phyloP scores from a whole-genome alignment of 2,329 filamentous ascomycete genomes.

The Penicillium glabrum region DNA sequence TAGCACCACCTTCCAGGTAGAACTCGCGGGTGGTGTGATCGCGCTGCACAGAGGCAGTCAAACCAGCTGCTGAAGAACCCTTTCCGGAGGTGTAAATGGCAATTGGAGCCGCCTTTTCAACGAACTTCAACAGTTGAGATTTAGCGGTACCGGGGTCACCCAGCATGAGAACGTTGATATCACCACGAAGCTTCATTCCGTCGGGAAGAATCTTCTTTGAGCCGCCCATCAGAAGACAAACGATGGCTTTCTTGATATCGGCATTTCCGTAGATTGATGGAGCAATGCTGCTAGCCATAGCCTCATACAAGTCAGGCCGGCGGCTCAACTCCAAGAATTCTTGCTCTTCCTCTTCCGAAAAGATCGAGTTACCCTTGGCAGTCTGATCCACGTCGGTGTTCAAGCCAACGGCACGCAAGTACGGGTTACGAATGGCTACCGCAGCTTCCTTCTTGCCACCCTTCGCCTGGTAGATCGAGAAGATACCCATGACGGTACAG shows the following conservation, averaged over 20 bases:
- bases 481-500: constrained; percentile 94
- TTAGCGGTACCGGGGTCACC: constrained; percentile 98
- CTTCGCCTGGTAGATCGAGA: constrained; percentile 96
- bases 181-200: constrained; percentile 94
- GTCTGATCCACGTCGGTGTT: constrained; percentile 88
- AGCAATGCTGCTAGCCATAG: constrained; percentile 89
- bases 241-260: constrained; percentile 96
- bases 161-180: constrained; percentile 95
- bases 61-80: constrained; percentile 93
- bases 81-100: constrained; percentile 99
- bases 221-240: constrained; percentile 88
- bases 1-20: constrained; percentile 95
- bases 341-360: constrained; percentile 94
- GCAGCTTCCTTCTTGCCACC: constrained; percentile 79
- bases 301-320: constrained; percentile 84
- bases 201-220: constrained; percentile 98
- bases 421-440: constrained; percentile 93
- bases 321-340: constrained; percentile 92
- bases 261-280: constrained; percentile 95
- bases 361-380: constrained; percentile 77
- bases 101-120: constrained; percentile 92
- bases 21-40: constrained; percentile 92
- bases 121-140: constrained; percentile 94
- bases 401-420: constrained; percentile 88
- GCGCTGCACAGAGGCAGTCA: constrained; percentile 94